A percentile compares a stretch with the other conserved stretches of the same genome.
These are phyloP conservation scores for Vaccinium corymbosum DNA, from an alignment of 148 eudicot genomes.

Conservation along the genomic window DNA sequence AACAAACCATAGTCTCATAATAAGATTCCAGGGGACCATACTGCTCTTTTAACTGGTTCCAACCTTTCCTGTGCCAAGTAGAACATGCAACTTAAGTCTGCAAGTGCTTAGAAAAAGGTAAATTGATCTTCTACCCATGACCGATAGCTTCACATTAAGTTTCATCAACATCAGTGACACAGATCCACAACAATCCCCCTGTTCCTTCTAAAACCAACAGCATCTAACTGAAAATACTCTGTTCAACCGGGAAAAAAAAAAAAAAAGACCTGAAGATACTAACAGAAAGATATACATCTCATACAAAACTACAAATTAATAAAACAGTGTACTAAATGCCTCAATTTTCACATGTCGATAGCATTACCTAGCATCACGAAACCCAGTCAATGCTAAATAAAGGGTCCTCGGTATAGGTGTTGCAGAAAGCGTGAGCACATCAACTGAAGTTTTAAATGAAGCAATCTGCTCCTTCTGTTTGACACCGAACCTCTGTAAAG, in stretches of 20 bases:
- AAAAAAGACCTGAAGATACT: neutral
- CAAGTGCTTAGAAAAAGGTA: neutral
- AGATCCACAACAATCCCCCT: neutral
- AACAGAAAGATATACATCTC: neutral
- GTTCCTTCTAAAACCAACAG: neutral
- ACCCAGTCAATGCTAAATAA: constrained; percentile 93
- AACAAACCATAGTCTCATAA: neutral
- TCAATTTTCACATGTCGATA: neutral
- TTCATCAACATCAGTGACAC: neutral
- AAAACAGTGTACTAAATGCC: neutral
- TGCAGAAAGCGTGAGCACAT: constrained; percentile 96
- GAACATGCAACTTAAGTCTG: neutral
- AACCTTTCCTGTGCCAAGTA: neutral
- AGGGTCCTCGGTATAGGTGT: constrained; percentile 98
- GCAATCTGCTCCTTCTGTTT: constrained; percentile 98
- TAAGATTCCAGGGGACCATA: neutral
- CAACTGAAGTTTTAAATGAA: constrained; percentile 91
- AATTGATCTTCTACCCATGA: neutral
- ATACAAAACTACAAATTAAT: neutral
- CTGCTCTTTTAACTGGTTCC: neutral
- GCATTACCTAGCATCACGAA: constrained; percentile 95
- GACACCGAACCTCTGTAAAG: constrained; percentile 89
- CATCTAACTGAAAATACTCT: neutral
- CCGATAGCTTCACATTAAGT: neutral
- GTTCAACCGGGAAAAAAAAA: no score